These are phyloP conservation scores for Cenchrus americanus DNA, from an alignment of 176 grass and related monocot genomes.

Conservation along the genomic window DNA sequence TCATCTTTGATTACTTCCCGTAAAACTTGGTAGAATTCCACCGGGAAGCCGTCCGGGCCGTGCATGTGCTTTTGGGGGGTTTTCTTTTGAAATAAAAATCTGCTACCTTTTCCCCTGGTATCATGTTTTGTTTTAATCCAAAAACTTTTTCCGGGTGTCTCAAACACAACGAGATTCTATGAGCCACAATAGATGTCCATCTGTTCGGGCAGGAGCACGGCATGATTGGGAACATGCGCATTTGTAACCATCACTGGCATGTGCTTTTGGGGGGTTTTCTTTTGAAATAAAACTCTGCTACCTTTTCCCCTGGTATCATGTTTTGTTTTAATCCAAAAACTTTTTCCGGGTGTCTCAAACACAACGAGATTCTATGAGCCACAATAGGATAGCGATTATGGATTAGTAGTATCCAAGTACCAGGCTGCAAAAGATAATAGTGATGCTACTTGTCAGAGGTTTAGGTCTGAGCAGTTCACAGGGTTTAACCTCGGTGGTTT, in stretches of 20 bases:
- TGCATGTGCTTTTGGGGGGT: neutral
- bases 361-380: neutral
- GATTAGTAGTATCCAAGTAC: neutral
- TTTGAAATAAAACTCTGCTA: neutral
- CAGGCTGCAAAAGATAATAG: neutral
- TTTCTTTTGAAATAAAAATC: neutral
- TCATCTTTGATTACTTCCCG: too few relatives aligned
- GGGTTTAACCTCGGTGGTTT: too few relatives aligned
- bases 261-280: neutral
- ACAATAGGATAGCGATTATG: neutral
- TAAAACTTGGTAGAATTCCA: too few relatives aligned
- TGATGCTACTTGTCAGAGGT: neutral
- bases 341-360: neutral
- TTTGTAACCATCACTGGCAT: slow-evolving; percentile 19
- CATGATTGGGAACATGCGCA: slow-evolving; percentile 13
- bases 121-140: neutral
- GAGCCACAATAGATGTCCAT: slow-evolving; percentile 17
- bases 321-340: neutral
- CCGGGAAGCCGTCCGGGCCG: too few relatives aligned
- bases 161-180: neutral
- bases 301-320: neutral
- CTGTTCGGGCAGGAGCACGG: neutral
- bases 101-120: neutral
- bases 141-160: neutral
- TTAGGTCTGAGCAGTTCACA: too few relatives aligned